Evolutionary conservation across 2,329 filamentous ascomycete species (phyloP), one percentile per base, ranked within the genome.

Genomic region (Fusarium subglutinans): DNA sequence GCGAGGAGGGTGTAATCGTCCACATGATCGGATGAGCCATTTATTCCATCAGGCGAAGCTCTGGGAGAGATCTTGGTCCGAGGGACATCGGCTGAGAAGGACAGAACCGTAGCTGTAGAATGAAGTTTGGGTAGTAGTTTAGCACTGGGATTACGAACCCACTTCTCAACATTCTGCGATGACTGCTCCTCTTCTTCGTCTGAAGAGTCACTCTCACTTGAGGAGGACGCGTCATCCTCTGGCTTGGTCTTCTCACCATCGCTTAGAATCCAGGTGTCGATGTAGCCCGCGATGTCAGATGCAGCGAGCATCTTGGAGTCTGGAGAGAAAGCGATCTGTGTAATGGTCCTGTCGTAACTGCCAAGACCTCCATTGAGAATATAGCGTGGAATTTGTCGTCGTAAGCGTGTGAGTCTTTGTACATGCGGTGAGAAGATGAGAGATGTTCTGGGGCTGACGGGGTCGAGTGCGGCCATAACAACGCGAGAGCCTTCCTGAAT

Each of bases 231-330:
- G 70, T 83, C 81, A 80, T 80, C 79, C 26, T 81, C 76, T 14
- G 74, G 72, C 38, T 81, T 80, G 66, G 81, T 78, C 60, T 83
- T 80, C 63, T 81, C 76, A 7, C 71, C 73, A 14, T 81, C 80
- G 63, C 83, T 87, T 62, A 97, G 83, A 4, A 94, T 84, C 93
- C 95, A 99, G 24, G 92, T 94, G 79, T 98, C 95, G 38, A 98
- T 87, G 81, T 92, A 94, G 48, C 96, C 96, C 48, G 93, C 91
- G 59, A 98, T 83, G 81, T 98, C 96, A 54, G 92, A 91, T 37
- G 91, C 90, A 14, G 93, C 95, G 53, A 98, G 85, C 71, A 97
- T 89, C 74, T 89, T 90, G 80, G 93, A 94, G 80, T 98, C 93
- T 10, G 91, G 86, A 15, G 95, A 95, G 81, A 98, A 98, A 5